Percentiles rank a stretch among this genome's conserved stretches.
Evolutionary conservation across 768 basidiomycete species (phyloP).

Genomic region (Auricularia heimuer): DNA sequence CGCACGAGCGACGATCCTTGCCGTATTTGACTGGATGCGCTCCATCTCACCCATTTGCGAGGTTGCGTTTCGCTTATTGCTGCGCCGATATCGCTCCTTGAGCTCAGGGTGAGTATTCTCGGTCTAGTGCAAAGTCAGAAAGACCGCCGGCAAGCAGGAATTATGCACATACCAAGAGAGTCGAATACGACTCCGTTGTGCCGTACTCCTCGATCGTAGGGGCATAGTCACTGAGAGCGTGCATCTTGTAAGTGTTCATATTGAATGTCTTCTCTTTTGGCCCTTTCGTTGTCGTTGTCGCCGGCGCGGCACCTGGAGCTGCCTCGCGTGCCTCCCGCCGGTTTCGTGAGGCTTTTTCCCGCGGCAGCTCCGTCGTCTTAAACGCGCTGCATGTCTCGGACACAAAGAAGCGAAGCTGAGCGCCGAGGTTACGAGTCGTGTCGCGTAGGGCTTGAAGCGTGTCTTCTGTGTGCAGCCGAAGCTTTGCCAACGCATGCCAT

Average conservation of each 20-base stretch:
- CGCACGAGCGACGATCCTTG: no score
- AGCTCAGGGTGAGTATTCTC: conserved; percentile 5
- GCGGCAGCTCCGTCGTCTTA: conserved; percentile 27
- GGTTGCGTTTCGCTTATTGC: background rate
- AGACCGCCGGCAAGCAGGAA: no score
- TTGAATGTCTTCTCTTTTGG: conserved; percentile 18
- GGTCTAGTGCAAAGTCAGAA: no score
- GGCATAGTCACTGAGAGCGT: conserved; percentile 26
- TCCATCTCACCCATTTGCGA: background rate
- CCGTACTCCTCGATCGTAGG: conserved; percentile 20
- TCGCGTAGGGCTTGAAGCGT: conserved; percentile 18
- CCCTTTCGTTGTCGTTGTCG: background rate
- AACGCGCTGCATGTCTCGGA: conserved; percentile 17
- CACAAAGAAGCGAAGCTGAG: conserved; percentile 23
- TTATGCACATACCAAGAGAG: conserved; percentile 8
- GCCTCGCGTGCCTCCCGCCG: conserved; percentile 8
- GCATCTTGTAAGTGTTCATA: conserved; percentile 25
- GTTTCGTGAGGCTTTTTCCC: conserved; percentile 25
- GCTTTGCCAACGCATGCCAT: conserved; percentile 32
- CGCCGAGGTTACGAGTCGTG: conserved; percentile 19
- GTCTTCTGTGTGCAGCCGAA: conserved; percentile 28
- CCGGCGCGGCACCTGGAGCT: background rate
- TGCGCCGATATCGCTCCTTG: background rate
- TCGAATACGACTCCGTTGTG: conserved; percentile 27
- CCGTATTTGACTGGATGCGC: background rate